Evolutionary conservation across 192 early-diverging fungal genomes (phyloP).

Genomic region (Oehlia diaphana): DNA sequence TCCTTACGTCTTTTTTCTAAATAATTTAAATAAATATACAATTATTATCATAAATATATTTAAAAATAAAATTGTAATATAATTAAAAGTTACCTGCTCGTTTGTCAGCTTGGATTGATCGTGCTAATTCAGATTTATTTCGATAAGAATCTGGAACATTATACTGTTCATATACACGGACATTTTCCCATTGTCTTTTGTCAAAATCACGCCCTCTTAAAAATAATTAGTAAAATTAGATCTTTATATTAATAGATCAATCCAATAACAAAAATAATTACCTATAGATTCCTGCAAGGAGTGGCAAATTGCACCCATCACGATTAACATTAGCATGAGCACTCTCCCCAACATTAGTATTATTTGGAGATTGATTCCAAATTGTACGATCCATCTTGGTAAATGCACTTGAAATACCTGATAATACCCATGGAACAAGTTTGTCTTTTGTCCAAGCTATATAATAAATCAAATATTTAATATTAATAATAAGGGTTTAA

Average conservation of each 20-base stretch:
- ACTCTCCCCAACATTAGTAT: no score
- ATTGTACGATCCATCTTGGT: no score
- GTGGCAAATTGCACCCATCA: no score
- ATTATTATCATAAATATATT: background rate
- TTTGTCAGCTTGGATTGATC: background rate
- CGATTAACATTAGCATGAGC: no score
- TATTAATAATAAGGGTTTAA: no score
- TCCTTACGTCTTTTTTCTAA: background rate
- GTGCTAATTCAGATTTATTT: background rate
- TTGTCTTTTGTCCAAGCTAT: no score
- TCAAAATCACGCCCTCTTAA: background rate
- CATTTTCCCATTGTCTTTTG: background rate
- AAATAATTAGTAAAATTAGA: background rate
- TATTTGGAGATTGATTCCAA: no score
- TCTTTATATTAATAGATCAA: background rate
- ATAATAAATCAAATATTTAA: no score
- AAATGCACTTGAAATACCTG: no score
- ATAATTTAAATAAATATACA: background rate
- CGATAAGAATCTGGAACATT: background rate
- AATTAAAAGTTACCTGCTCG: background rate
- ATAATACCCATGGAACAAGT: no score
- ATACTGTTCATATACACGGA: background rate
- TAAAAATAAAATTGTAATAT: background rate
- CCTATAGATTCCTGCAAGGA: no score
- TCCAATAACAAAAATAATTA: no score